Conservation (phyloP, 805 yeast genomes). For the Metschnikowia similis region DNA sequence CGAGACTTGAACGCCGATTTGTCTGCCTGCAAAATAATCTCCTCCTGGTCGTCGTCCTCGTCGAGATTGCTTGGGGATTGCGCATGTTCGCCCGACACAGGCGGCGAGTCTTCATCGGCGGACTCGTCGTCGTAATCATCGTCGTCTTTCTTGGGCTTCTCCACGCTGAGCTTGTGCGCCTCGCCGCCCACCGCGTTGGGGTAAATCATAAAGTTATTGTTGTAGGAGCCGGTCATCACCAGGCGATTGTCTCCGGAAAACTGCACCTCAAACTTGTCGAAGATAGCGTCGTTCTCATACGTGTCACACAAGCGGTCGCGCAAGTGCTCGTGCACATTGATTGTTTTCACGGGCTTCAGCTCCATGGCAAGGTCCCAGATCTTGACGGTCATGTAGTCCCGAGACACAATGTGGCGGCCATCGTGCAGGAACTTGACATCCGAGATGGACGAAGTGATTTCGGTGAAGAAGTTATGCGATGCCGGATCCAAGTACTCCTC, state of each 20-base stretch:
- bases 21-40: conserved; percentile 92
- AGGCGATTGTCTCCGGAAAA: conserved; percentile 90
- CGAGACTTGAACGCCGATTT: conserved; percentile 90
- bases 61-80: conserved; percentile 31
- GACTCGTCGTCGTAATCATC: conserved; percentile 41
- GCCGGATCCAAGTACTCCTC: conserved; percentile 93
- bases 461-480: conserved; percentile 93
- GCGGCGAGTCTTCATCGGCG: conserved; percentile 28
- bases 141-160: conserved; percentile 15
- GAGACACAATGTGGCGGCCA: conserved; percentile 92
- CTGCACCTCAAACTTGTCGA: conserved; percentile 96
- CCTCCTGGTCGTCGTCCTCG: conserved; percentile 39
- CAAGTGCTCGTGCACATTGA: conserved; percentile 91
- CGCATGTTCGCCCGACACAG: conserved; percentile 23
- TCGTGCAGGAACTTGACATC: conserved; percentile 90
- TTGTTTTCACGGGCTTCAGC: conserved; percentile 87
- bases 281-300: conserved; percentile 96
- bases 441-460: conserved; percentile 88
- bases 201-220: conserved; percentile 94
- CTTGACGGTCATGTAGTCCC: conserved; percentile 96
- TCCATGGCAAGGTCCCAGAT: conserved; percentile 99
- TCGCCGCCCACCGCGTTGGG: conserved; percentile 62
- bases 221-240: conserved; percentile 95
- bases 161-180: background rate
- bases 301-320: conserved; percentile 93